Conservation (phyloP, 768 basidiomycete species). For the Phlebiopsis gigantea region DNA sequence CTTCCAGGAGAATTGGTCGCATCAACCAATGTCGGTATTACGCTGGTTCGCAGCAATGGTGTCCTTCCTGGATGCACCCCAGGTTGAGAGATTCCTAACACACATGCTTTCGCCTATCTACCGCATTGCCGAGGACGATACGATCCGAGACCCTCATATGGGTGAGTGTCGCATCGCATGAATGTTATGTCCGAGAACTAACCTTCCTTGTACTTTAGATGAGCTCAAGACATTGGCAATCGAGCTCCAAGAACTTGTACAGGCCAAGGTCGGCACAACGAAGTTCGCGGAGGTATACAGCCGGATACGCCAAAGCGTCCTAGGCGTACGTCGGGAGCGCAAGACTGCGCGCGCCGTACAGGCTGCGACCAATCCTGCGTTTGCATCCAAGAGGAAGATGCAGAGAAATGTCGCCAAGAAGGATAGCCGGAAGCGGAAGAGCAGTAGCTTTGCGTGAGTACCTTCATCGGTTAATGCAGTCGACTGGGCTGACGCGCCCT, state of each 20-base stretch:
- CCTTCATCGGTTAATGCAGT: background rate
- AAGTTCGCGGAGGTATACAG: constrained; percentile 79
- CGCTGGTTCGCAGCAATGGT: constrained; percentile 95
- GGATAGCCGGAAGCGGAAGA: constrained; percentile 80
- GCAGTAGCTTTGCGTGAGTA: constrained; percentile 52
- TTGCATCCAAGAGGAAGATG: constrained; percentile 68
- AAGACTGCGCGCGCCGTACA: constrained; percentile 45
- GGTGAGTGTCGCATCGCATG: constrained; percentile 41
- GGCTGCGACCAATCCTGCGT: constrained; percentile 67
- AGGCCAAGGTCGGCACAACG: constrained; percentile 82
- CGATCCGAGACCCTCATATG: constrained; percentile 71
- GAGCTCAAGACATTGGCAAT: constrained; percentile 76
- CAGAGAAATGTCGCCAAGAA: constrained; percentile 75
- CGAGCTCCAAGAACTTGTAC: constrained; percentile 86
- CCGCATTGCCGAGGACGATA: constrained; percentile 84
- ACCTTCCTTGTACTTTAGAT: constrained; percentile 37
- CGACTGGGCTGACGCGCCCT: background rate
- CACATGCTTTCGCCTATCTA: constrained; percentile 87
- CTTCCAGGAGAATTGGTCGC: constrained; percentile 71
- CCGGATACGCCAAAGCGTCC: constrained; percentile 66
- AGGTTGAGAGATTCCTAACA: constrained; percentile 64
- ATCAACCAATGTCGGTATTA: constrained; percentile 73
- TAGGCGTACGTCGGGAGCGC: constrained; percentile 65
- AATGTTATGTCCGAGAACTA: background rate
- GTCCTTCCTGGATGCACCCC: constrained; percentile 54